Base-by-base conservation (phyloP, 2,329 filamentous ascomycete genomes). In the Didymella exigua region DNA sequence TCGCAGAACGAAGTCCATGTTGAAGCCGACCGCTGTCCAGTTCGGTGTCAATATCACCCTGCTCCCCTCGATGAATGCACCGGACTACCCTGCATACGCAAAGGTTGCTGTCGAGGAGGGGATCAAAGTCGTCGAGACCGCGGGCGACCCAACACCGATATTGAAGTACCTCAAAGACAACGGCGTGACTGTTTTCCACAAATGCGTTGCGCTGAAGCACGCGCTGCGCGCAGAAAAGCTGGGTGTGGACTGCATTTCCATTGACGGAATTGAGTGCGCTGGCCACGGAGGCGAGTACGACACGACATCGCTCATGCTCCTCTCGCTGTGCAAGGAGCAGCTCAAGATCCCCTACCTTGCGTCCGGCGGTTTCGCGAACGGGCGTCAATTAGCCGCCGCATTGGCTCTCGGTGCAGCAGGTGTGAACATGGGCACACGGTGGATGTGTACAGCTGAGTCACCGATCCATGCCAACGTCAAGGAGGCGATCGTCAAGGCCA, bases 231-330 rank as follows among this genome's bases (percentile, higher is more conserved):
- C 67, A 18, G 60, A 67, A 46, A 67, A 66, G 44, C 33, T 69
- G 11, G 66, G 66, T 9, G 66, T 68, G 11, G 64, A 67, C 33
- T 65, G 57, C 38, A 63, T 69, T 5, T 66, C 63, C 3, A 69
- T 69, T 33, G 66, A 69, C 23, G 66, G 66, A 13, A 65, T 69
- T 23, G 67, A 70, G 43, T 70, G 66, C 48, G 66, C 66, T 2
- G 66, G 67, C 14, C 81, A 83, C 57, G 80, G 82, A 14, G 81
- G 81, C 52, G 81, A 83, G 66, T 75, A 76, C 55, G 81, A 83
- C 55, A 81, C 81, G 49, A 82, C 80, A 31, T 82, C 81, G 60
- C 79, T 83, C 57, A 82, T 82, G 52, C 63, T 70, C 1, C 58
- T 69, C 11, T 62, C 58, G 13, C 59, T 64, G 0, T 67, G 63